These are phyloP conservation scores for Leccinum boreale DNA, from an alignment of 768 basidiomycete genomes.

Conservation along the genomic window DNA sequence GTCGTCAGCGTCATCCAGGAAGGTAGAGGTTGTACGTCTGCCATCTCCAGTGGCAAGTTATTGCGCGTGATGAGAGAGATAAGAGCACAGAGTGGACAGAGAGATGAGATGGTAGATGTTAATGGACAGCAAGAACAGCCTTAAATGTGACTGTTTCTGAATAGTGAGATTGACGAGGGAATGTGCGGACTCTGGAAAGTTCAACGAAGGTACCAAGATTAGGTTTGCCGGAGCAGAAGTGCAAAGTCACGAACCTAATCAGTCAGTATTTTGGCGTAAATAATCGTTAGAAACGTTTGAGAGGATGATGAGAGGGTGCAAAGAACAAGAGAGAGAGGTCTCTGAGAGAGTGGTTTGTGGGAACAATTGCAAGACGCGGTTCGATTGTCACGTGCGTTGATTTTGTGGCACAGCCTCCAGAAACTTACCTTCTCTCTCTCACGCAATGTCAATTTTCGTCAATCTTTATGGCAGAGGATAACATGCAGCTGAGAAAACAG, in stretches of 20 bases:
- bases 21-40: slow-evolving; percentile 61
- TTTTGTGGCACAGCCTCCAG: slow-evolving; percentile 8
- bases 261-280: slow-evolving; percentile 10
- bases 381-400: slow-evolving; percentile 35
- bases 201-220: background rate
- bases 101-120: slow-evolving; percentile 4
- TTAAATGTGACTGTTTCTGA: slow-evolving; percentile 2
- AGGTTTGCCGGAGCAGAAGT: background rate
- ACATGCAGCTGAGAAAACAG: background rate
- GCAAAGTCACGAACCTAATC: slow-evolving; percentile 9
- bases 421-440: too few relatives aligned
- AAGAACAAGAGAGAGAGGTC: slow-evolving; percentile 5
- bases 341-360: slow-evolving; percentile 15
- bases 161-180: slow-evolving; percentile 16
- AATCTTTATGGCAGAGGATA: background rate
- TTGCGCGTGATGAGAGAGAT: slow-evolving; percentile 1
- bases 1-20: slow-evolving; percentile 66
- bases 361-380: slow-evolving; percentile 25
- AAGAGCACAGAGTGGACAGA: slow-evolving; percentile 5
- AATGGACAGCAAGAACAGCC: slow-evolving; percentile 1
- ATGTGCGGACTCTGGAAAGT: slow-evolving; percentile 22
- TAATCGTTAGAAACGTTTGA: slow-evolving; percentile 17
- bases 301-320: slow-evolving; percentile 5
- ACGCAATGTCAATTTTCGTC: too few relatives aligned
- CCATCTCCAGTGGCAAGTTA: slow-evolving; percentile 21